Base-by-base conservation (phyloP, 208 protist genomes). In the Zelonia costaricensis region DNA sequence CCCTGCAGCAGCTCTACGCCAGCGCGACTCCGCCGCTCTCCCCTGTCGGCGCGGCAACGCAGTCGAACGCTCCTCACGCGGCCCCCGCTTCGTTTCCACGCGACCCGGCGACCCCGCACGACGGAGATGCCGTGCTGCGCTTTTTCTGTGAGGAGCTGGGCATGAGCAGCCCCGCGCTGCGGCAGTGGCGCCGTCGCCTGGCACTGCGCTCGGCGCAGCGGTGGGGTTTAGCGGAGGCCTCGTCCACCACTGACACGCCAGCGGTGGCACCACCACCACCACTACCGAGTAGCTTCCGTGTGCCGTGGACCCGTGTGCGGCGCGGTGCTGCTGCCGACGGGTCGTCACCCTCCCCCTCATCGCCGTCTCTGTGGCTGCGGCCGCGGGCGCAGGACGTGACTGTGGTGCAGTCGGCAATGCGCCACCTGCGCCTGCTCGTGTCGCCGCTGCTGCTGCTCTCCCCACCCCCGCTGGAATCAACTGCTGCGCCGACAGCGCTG, bases 141-240 rank as follows among this genome's bases (percentile, higher is more conserved):
- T 88, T 90, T 31, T 86, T 93, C 54, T 87, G 78, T 23, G n/a
- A 40, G 0, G 86, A 90, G 58, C 70, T 93, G 4, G 71, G 66
- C n/a, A 90, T 93, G 73, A 80, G 81, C 4, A 57, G 51, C 30
- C 22, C 44, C n/a, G 42, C 76, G 0, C 53, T 93, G 43, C 67
- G 65, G 23, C 60, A 31, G 31, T 93, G 86, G 86, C 80, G 86
- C 16, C 43, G 39, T 2, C 62, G 58, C 15, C 47, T 82, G 45
- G 22, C 39, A 15, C 46, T 51, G 22, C 35, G 45, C 1, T 46
- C 67, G 12, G 31, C 54, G 22, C 74, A 61, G 28, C 70, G 75
- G 8, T 91, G 84, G 84, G 12, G 54, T n/a, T 4, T 59, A 15
- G 16, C 6, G 20, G 27, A 42, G 25, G 13, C 20, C 3, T 16